Conservation (phyloP, 441 rosid species). For the Raphanus hybrid region DNA sequence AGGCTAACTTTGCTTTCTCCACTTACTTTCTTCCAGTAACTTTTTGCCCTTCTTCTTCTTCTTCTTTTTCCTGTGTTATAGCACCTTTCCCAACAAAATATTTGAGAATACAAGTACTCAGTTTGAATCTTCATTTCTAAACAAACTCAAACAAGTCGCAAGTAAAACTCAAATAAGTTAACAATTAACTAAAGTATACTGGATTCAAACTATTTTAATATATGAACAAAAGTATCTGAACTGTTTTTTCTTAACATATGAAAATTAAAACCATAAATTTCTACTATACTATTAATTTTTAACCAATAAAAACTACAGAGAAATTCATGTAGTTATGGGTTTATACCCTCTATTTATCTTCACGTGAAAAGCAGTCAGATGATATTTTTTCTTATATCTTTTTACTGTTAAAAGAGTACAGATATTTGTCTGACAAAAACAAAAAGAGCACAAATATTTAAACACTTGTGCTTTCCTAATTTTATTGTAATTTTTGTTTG, state of each 20-base stretch:
- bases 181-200: not conserved
- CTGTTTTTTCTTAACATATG: not conserved
- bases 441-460: not conserved
- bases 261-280: not conserved
- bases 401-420: not conserved
- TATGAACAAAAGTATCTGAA: not conserved
- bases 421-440: not conserved
- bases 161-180: too few relatives aligned
- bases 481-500: not conserved
- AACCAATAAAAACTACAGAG: not conserved
- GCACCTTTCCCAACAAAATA: not conserved
- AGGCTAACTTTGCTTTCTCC: not conserved
- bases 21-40: not conserved
- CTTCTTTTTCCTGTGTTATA: not conserved
- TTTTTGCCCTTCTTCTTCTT: not conserved
- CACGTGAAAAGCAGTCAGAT: not conserved
- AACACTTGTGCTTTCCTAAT: slow-evolving; percentile 3
- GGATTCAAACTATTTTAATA: not conserved
- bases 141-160: not conserved
- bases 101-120: not conserved
- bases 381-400: not conserved
- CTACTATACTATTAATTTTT: not conserved
- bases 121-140: not conserved
- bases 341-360: not conserved
- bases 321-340: too few relatives aligned